Conservation (phyloP, 2,329 filamentous ascomycete genomes). For the Colletotrichum simmondsii region DNA sequence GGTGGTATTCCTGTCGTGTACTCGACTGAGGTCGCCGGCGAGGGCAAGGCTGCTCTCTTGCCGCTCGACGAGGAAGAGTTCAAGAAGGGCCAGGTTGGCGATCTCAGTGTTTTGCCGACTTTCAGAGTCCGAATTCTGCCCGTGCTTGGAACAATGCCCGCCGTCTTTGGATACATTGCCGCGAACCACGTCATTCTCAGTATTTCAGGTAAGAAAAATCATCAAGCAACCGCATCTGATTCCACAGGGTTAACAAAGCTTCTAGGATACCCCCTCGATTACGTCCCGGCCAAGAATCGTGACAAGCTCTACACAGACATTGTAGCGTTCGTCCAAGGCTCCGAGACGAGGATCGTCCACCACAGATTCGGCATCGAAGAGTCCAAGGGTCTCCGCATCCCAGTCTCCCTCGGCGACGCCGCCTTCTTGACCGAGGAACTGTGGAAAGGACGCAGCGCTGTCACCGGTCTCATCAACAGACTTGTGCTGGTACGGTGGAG, state of each 20-base stretch:
- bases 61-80: conserved; percentile 91
- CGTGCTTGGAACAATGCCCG: conserved; percentile 96
- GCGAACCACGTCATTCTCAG: conserved; percentile 93
- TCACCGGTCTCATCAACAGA: conserved; percentile 85
- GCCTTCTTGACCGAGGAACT: conserved; percentile 92
- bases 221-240: background rate
- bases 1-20: conserved; percentile 92
- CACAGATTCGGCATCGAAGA: conserved; percentile 29
- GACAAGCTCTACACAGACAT: conserved; percentile 95
- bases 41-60: conserved; percentile 89
- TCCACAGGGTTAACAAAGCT: conserved; percentile 31
- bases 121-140: conserved; percentile 96
- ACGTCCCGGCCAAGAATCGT: conserved; percentile 80
- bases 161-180: conserved; percentile 90
- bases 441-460: conserved; percentile 82
- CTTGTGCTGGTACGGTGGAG: conserved; percentile 85
- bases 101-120: conserved; percentile 88
- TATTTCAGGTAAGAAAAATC: conserved; percentile 60
- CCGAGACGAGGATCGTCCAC: conserved; percentile 75
- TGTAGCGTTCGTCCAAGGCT: conserved; percentile 77
- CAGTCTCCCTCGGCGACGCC: conserved; percentile 82
- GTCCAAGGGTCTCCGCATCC: conserved; percentile 79
- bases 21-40: conserved; percentile 88
- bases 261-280: conserved; percentile 87
- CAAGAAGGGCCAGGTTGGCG: conserved; percentile 84